These are phyloP conservation scores for Lecanosticta acicola DNA, from an alignment of 2,329 filamentous ascomycete genomes.

Conservation along the genomic window DNA sequence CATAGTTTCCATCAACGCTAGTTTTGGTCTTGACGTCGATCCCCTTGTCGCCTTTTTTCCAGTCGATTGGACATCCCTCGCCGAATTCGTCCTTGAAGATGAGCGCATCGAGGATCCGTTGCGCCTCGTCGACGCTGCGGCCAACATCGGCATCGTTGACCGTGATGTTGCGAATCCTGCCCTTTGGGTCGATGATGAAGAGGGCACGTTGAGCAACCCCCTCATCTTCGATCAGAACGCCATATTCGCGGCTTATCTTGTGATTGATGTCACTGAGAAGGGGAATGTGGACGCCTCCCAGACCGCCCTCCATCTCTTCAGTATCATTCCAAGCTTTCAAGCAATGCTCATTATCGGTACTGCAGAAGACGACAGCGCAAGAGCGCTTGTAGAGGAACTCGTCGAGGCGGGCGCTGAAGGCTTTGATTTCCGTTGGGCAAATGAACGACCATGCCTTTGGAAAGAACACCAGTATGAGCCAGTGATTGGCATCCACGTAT, in stretches of 20 bases:
- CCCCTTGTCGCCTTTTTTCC: slow-evolving; percentile 31
- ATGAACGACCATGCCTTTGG: slow-evolving; percentile 65
- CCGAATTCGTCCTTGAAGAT: slow-evolving; percentile 42
- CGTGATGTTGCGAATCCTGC: slow-evolving; percentile 55
- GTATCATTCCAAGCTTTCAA: slow-evolving; percentile 55
- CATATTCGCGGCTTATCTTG: slow-evolving; percentile 56
- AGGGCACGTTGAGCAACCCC: slow-evolving; percentile 59
- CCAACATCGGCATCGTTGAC: slow-evolving; percentile 62
- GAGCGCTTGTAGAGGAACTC: slow-evolving; percentile 54
- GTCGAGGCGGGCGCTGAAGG: slow-evolving; percentile 57
- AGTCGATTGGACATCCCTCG: slow-evolving; percentile 34
- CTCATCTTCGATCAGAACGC: slow-evolving; percentile 59
- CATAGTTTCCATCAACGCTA: slow-evolving; percentile 25
- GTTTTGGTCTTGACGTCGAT: slow-evolving; percentile 23
- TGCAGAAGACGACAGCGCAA: slow-evolving; percentile 56
- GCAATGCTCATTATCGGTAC: slow-evolving; percentile 57
- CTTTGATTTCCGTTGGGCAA: slow-evolving; percentile 61
- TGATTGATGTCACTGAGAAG: slow-evolving; percentile 59
- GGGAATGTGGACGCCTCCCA: slow-evolving; percentile 57
- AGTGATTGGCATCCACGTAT: slow-evolving; percentile 39
- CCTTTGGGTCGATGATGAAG: slow-evolving; percentile 62
- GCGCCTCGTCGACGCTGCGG: slow-evolving; percentile 58
- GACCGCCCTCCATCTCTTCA: slow-evolving; percentile 55
- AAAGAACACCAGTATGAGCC: slow-evolving; percentile 62
- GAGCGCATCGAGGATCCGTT: slow-evolving; percentile 52